A percentile compares a stretch with the other conserved stretches of the same genome.
These are phyloP conservation scores for Orychophragmus violaceus DNA, from an alignment of 345 rosid species.

Conservation along the genomic window DNA sequence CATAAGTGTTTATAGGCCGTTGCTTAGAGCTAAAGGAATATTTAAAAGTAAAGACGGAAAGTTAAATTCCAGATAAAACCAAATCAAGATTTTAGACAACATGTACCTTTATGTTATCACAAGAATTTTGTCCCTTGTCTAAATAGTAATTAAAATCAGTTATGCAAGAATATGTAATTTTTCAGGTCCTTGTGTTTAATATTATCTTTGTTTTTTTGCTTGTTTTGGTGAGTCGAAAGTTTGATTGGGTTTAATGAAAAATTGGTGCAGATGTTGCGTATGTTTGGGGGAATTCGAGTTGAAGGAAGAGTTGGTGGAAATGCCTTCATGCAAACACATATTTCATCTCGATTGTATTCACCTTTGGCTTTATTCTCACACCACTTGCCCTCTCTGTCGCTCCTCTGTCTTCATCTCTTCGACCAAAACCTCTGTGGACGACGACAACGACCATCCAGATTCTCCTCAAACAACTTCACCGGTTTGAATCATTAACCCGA, in stretches of 20 bases:
- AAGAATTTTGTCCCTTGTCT: background rate
- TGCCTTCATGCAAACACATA: constrained; percentile 83
- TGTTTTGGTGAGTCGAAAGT: background rate
- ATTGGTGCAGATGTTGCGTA: constrained; percentile 66
- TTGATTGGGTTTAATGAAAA: constrained; percentile 5
- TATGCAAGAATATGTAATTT: background rate
- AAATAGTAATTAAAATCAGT: background rate
- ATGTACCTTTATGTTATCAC: background rate
- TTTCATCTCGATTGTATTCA: constrained; percentile 82
- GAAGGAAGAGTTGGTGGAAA: constrained; percentile 74
- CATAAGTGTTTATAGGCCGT: constrained; percentile 21
- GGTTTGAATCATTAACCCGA: constrained; percentile 9
- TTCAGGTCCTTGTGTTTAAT: background rate
- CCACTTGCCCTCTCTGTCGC: constrained; percentile 93
- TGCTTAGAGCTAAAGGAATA: constrained; percentile 29
- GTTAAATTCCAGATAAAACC: constrained; percentile 20
- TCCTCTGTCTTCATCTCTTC: constrained; percentile 42
- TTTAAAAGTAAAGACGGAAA: constrained; percentile 11
- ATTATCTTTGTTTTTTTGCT: constrained; percentile 1
- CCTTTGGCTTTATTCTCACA: constrained; percentile 75
- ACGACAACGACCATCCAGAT: background rate
- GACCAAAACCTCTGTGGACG: constrained; percentile 12
- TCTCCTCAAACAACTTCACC: constrained; percentile 19
- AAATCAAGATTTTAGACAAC: constrained; percentile 12
- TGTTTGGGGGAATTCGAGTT: constrained; percentile 91